Base-by-base conservation (phyloP, 257 asterid genomes). In the Misopates orontium region DNA sequence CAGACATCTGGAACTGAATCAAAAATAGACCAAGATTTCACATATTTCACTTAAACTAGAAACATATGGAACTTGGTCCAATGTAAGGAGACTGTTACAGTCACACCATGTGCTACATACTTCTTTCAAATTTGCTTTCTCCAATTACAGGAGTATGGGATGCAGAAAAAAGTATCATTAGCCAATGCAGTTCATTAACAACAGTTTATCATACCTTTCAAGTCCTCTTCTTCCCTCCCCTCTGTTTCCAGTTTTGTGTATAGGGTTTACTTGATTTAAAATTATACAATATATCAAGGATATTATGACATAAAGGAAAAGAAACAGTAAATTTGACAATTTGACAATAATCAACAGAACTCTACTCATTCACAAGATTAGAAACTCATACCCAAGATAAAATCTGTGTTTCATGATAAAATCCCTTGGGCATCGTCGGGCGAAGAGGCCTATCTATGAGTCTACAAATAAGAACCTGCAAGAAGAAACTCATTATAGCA, bases 391-490 rank as follows among this genome's bases (percentile, higher is more conserved):
- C 96, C 99, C 95, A 94, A 71, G 99, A 90, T 67, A 90, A 76
- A 76, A 93, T 81, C 80, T 90, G 99, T n/a, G 89, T 88, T 82
- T 94, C 99, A 64, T 90, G 85, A 78, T 88, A 90, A 81, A 94
- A 90, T 41, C 99, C 97, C 79, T 94, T 88, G 20, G 71, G 86
- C 97, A 94, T 94, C 44, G 97, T 94, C 36, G 99, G 96, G 63
- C 97, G 94, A 60, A 90, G 62, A 69, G 99, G 97, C 79, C 99
- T 90, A 73, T 94, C 99, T 58, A 94, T 94, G 76, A 94, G 78
- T 82, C 99, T 80, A 79, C 99, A 94, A 68, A 90, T 86, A 68
- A 88, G 99, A 69, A 94, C 99, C 98, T 92, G 95, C 83, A 78
- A 75, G 70, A 51, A 61, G 69, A 66, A 71, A 77, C 48, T 47